Evolutionary conservation across 2,329 filamentous ascomycete species (phyloP), one percentile per base, ranked within the genome.

Genomic region (Talaromyces sp.): DNA sequence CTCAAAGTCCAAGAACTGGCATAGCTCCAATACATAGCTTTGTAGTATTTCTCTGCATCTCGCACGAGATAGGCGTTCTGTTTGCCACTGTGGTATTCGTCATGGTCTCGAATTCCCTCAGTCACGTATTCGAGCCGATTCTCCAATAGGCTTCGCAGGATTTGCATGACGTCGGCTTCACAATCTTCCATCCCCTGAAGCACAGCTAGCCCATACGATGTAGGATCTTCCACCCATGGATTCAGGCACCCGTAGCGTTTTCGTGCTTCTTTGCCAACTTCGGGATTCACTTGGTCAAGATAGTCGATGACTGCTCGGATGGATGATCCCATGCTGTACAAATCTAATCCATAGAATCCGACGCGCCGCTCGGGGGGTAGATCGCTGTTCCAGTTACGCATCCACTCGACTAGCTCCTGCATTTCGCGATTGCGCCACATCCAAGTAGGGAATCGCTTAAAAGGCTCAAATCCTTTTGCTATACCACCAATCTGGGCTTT

Each of bases 401-500:
- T 70, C 80, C 80, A 83, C 59, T 81, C 76, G 10, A 78, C 73
- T 43, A 82, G 76, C 2, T 73, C 71, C 50, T 80, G 77, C 57
- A 81, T 75, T 57, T 82, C 80, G 13, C 67, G 65, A 54, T 82
- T 82, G 10, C 80, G 73, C 80, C 80, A 82, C 80, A 82, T 82
- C 80, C 80, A 82, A 3, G 75, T 78, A 13, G 80, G 80, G 43
- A 82, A 82, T 22, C 79, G 71, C 35, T 76, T 69, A 60, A 82
- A 82, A 5, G 74, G 70, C 33, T 73, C 70, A 11, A 73, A 64
- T 5, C 65, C 60, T 13, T 58, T 61, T 2, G 56, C 56, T 22
- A 47, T 52, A 19, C 64, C 65, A 20, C 66, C 63, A 37, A 75
- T 57, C 33, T 65, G 54, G 29, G 66, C 65, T 56, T 73, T 62